Evolutionary conservation across 371 early-diverging fungal species (phyloP), one percentile per base, ranked within the genome.

Genomic region (Mortierella sp.): DNA sequence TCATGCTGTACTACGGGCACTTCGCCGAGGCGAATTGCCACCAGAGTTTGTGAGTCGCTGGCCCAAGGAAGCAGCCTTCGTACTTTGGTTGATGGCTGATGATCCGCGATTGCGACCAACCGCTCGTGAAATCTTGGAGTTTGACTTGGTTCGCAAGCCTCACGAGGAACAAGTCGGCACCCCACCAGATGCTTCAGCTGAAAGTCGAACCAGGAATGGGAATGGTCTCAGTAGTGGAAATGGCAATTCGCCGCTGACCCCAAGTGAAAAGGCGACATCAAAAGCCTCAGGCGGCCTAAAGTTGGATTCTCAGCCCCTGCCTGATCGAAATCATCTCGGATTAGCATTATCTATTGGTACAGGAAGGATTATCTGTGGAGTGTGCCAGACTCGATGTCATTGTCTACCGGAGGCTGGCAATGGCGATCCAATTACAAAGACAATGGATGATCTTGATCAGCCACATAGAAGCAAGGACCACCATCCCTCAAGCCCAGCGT

Each of bases 61-160:
- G 81, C 96, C 96, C 1, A 89, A 90, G 61, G 93, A 95, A 76
- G 87, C 93, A 3, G 89, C 92, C 1, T 81, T 94, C 40, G 87
- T 95, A 45, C 80, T 89, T 12, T 89, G 88, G 83, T 82, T 94
- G 72, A 92, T 93, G 91, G 85, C 89, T 16, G 81, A 81, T 4
- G 86, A 93, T 57, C 92, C 96, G 2, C 78, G 65, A 13, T 59
- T 82, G 49, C 84, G 95, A 2, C 95, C 95, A 0, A 85, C 88
- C 28, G 94, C 95, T 0, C 63, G 74, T n/a, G 86, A 93, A 60
- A 80, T 95, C 22, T 67, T 96, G 65, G 88, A 89, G 14, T 86
- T 89, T 62, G 92, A 91, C 47, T 19, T 80, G 54, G 71, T 79
- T 40, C 55, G 59, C 17, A 77, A 77, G 45, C 57, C 56, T 0